Evolutionary conservation across 148 eudicot genomes (phyloP), one percentile per base, ranked within the genome.

Genomic region (Rhododendron vialii): DNA sequence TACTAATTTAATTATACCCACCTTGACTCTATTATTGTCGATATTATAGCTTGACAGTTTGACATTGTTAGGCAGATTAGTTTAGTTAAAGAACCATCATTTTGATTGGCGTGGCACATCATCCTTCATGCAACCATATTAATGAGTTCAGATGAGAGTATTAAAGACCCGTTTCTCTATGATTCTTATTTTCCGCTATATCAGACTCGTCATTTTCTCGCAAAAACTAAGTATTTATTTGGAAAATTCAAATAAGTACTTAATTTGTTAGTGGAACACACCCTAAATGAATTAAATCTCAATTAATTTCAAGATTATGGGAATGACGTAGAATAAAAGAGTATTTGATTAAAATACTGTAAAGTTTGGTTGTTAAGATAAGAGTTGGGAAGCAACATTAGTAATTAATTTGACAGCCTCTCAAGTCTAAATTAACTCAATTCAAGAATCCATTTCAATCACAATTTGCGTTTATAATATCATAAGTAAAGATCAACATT

Each of bases 21-120:
- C 43, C 61, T 81, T 81, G 83, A 81, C 83, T 81, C 63, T 51
- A 81, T 55, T 55, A 33, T 33, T 57, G 69, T 55, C 26, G 26
- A 81, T n/a, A 80, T 78, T 51, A 26, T 30, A 33, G 35, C 76
- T 71, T 5, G 33, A 80, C 53, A 80, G 15, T 50, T 83, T 63
- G 76, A 83, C 35, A 59, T 65, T 41, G 47, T 41, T 41, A 83
- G 50, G 78, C 26, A 28, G 15, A 47, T 43, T 28, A 43, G 15
- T 67, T n/a, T 7, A 67, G 26, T 69, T 20, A 61, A 65, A 26
- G 47, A n/a, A 28, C 41, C 78, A 24, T 22, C 38, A 7, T 83
- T 83, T 24, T 17, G 7, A 14, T 63, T 63, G 10, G 41, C 8
- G 47, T 65, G 55, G 13, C 76, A 4, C 55, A 83, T n/a, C 55